Evolutionary conservation across 768 basidiomycete species (phyloP), one percentile per base, ranked within the genome.

Genomic region (Termitomyces heimii): DNA sequence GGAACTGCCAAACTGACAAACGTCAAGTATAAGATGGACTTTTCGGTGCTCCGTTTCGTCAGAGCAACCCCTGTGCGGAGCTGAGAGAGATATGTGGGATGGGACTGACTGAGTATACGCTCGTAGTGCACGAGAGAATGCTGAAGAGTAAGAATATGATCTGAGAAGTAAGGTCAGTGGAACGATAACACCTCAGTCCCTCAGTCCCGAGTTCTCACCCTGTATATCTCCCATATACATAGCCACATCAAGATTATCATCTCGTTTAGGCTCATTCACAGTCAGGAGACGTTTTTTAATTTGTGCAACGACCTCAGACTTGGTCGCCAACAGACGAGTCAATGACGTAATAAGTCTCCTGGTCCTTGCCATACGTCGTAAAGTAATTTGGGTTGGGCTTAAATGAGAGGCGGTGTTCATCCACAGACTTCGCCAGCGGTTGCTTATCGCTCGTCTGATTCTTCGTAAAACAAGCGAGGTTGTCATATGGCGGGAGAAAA

Each of bases 151-250:
- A 94, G 70, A 62, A 97, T 93, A 68, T 98, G 95, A 71, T 98
- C 94, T 94, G 55, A 31, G 28, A 26, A 40, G 34, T 24, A 12
- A 53, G 37, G 39, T 60, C 37, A 56, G 56, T 62, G 39, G 62
- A 57, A 29, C 22, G 22, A 43, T 24, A 8, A 42, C 29, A 40
- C n/a, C 37, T 34, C 26, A 18, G 24, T n/a, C n/a, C 4, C 4
- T 28, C n/a, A 18, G 40, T 8, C n/a, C n/a, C n/a, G n/a, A n/a
- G n/a, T 53, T 53, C 9, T 34, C 29, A 93, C 94, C 94, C 76
- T 94, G 91, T 2, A 98, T 82, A 69, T 98, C 94, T 24, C 91
- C 92, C 73, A 95, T 82, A 67, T 96, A 93, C 3, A 94, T 89
- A 12, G 83, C 86, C 24, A 96, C 82, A 61, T 92, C 91, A 22